These are phyloP conservation scores for Thielaviopsis euricoi DNA, from an alignment of 2,329 filamentous ascomycete species.

Conservation along the genomic window DNA sequence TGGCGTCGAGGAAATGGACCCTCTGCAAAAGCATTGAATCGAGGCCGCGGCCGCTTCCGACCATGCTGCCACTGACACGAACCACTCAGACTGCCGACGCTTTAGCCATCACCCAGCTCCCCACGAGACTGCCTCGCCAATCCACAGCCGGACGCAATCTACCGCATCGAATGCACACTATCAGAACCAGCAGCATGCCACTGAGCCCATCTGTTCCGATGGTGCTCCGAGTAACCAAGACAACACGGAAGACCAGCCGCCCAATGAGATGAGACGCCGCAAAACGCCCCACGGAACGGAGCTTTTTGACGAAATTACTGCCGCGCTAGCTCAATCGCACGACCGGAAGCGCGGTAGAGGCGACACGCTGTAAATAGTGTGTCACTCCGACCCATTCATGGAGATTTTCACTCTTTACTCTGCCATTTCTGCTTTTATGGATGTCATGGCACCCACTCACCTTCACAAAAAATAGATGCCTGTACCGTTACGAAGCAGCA, in stretches of 20 bases:
- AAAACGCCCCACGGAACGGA: slow-evolving; percentile 10
- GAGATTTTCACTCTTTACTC: neutral
- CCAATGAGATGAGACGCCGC: slow-evolving; percentile 6
- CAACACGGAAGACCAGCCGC: slow-evolving; percentile 4
- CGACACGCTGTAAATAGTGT: neutral
- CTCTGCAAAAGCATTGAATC: slow-evolving; percentile 29
- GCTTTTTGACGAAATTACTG: slow-evolving; percentile 3
- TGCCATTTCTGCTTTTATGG: neutral
- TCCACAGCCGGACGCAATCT: slow-evolving; percentile 6
- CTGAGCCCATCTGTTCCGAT: neutral
- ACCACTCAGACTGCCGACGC: slow-evolving; percentile 1
- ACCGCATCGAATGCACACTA: slow-evolving; percentile 1
- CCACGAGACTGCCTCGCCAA: neutral
- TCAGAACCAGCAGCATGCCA: slow-evolving; percentile 1
- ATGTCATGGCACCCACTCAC: neutral
- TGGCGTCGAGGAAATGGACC: slow-evolving; percentile 51
- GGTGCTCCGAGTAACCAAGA: neutral
- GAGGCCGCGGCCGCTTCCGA: slow-evolving; percentile 6
- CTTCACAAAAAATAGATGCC: neutral
- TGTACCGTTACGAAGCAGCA: neutral
- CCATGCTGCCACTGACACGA: neutral
- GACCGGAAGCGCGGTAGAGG: slow-evolving; percentile 6
- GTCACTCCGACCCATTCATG: neutral
- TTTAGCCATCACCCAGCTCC: slow-evolving; percentile 6
- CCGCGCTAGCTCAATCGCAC: neutral